Conservation (phyloP, 2,329 filamentous ascomycete genomes). For the Monosporascus sp. region DNA sequence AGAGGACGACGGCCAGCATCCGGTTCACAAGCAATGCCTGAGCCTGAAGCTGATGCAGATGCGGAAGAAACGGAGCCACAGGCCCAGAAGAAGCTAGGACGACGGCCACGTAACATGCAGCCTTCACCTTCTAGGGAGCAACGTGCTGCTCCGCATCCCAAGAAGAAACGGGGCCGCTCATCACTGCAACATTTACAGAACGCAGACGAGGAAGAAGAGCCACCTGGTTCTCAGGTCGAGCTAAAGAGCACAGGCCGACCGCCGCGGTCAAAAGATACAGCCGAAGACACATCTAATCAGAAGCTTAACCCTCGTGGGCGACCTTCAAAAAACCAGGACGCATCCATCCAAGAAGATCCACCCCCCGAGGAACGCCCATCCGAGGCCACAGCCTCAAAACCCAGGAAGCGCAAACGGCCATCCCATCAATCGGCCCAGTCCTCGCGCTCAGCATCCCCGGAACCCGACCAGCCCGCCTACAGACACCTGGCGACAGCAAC, state of each 20-base stretch:
- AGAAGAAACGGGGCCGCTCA: background rate
- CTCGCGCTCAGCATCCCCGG: slow-evolving; percentile 21
- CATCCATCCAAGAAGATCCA: slow-evolving; percentile 3
- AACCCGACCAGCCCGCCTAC: slow-evolving; percentile 30
- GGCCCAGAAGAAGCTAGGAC: slow-evolving; percentile 17
- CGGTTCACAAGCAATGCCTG: background rate
- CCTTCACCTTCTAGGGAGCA: background rate
- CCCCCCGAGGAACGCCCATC: background rate
- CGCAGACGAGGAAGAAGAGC: slow-evolving; percentile 4
- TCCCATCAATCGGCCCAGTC: slow-evolving; percentile 9
- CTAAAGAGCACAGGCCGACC: slow-evolving; percentile 15
- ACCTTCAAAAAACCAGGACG: slow-evolving; percentile 7
- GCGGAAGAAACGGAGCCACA: slow-evolving; percentile 8
- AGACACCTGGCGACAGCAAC: slow-evolving; percentile 46
- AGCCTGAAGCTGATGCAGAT: slow-evolving; percentile 1
- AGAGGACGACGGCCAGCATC: slow-evolving; percentile 12
- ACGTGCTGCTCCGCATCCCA: background rate
- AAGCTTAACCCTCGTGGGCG: slow-evolving; percentile 6
- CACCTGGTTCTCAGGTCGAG: slow-evolving; percentile 3
- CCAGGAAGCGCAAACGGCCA: slow-evolving; percentile 6
- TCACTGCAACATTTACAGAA: background rate
- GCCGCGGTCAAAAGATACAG: slow-evolving; percentile 9
- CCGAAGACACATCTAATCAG: slow-evolving; percentile 9
- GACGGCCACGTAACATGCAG: slow-evolving; percentile 19
- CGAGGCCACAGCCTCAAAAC: background rate